Conservation (phyloP, 768 basidiomycete species). For the Peribolospora kevripleyi region DNA sequence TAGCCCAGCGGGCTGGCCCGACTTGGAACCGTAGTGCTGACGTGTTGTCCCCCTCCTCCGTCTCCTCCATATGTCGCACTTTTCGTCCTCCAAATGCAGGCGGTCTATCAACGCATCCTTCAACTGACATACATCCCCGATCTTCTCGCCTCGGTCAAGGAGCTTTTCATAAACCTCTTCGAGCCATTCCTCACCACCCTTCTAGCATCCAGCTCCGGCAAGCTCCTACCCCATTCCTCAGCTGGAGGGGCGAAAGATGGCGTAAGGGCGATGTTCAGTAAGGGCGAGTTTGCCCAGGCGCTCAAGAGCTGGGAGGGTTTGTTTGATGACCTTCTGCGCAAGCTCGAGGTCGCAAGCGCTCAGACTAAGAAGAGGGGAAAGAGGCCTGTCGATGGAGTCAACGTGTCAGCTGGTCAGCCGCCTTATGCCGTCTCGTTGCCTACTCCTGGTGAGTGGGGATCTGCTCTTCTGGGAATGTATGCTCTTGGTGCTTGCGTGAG, state of each 20-base stretch:
- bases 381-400: too few relatives aligned
- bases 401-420: too few relatives aligned
- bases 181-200: conserved; percentile 61
- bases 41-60: neutral
- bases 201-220: conserved; percentile 38
- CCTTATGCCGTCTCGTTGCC: too few relatives aligned
- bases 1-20: neutral
- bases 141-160: conserved; percentile 51
- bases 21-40: too few relatives aligned
- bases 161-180: conserved; percentile 65
- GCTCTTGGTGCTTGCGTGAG: too few relatives aligned
- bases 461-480: too few relatives aligned
- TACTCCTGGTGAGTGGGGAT: too few relatives aligned
- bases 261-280: neutral
- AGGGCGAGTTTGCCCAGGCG: neutral
- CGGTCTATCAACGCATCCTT: conserved; percentile 86
- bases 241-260: neutral
- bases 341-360: conserved; percentile 31
- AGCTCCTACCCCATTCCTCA: conserved; percentile 6
- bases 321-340: conserved; percentile 50
- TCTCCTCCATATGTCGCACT: neutral
- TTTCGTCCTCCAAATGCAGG: conserved; percentile 28
- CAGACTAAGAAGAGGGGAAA: too few relatives aligned
- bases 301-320: conserved; percentile 49
- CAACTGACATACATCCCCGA: conserved; percentile 85